A percentile compares a stretch with the other conserved stretches of the same genome.
Evolutionary conservation across 148 eudicot species (phyloP).

Genomic region (Nepenthes gracilis): DNA sequence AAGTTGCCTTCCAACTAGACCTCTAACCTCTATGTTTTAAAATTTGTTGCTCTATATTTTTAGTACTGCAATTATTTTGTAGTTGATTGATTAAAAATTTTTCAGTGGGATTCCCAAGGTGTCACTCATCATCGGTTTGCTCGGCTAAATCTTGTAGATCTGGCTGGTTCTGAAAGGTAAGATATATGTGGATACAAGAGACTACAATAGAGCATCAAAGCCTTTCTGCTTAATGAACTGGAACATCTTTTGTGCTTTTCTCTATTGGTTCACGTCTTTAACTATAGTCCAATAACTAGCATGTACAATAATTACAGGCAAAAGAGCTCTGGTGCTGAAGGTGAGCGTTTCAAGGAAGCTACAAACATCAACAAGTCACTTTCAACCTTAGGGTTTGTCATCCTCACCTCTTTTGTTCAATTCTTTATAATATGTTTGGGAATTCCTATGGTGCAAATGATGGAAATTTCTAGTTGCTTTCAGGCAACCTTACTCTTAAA

Average conservation of each 20-base stretch:
- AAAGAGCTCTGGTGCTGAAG: conserved; percentile 99
- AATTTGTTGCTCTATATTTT: neutral
- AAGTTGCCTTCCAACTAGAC: conserved; percentile 7
- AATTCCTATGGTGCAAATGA: neutral
- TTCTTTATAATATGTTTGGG: neutral
- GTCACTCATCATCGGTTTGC: conserved; percentile 93
- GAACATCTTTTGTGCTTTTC: too few species aligned
- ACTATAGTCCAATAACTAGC: too few species aligned
- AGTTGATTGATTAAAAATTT: conserved; percentile 2
- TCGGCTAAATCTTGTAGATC: conserved; percentile 88
- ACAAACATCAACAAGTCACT: conserved; percentile 96
- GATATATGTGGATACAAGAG: neutral
- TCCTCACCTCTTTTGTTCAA: neutral
- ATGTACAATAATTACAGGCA: conserved; percentile 34
- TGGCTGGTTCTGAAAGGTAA: conserved; percentile 99
- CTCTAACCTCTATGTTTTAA: neutral
- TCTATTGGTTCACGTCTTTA: too few species aligned
- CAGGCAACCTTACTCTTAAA: too few species aligned
- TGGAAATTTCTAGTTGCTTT: too few species aligned
- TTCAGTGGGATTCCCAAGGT: conserved; percentile 96
- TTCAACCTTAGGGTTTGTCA: conserved; percentile 82
- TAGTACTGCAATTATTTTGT: neutral
- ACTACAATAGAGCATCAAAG: too few species aligned
- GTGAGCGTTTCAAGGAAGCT: conserved; percentile 97
- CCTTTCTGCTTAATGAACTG: too few species aligned